Percentiles rank a stretch among this genome's conserved stretches.
These are phyloP conservation scores for Strobilomyces dryophilus DNA, from an alignment of 768 basidiomycete species.

Conservation along the genomic window DNA sequence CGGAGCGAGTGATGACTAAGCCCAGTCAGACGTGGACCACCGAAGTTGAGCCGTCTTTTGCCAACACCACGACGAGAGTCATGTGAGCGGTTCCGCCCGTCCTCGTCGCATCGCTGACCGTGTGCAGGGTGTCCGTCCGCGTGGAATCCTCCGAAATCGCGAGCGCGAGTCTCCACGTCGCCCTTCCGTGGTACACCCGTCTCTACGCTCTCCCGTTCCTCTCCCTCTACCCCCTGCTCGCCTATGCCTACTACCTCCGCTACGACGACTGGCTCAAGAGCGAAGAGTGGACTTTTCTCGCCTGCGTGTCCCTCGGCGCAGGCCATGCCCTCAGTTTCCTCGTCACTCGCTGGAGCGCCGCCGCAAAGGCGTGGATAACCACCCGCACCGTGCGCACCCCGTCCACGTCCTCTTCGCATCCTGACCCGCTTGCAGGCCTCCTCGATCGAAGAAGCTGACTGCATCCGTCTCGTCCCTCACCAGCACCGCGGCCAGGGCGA, in stretches of 20 bases:
- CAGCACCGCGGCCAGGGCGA: conserved; percentile 85
- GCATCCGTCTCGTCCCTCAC: conserved; percentile 77
- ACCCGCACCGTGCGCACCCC: conserved; percentile 57
- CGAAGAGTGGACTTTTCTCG: conserved; percentile 98
- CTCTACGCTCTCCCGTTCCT: conserved; percentile 76
- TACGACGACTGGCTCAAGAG: conserved; percentile 90
- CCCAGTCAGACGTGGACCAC: too few species aligned
- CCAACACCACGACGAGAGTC: conserved; percentile 8
- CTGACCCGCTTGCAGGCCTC: conserved; percentile 39
- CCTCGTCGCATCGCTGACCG: background rate
- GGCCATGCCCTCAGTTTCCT: conserved; percentile 92
- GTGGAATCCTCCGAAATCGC: conserved; percentile 68
- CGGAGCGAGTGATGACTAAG: too few species aligned
- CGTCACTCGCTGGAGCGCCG: conserved; percentile 84
- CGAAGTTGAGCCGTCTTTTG: background rate
- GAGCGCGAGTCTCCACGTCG: conserved; percentile 59
- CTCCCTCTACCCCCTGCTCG: conserved; percentile 76
- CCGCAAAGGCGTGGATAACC: conserved; percentile 74
- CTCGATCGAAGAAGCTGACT: conserved; percentile 68
- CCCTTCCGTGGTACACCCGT: conserved; percentile 65
- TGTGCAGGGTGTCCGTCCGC: conserved; percentile 39
- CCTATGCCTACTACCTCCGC: conserved; percentile 87
- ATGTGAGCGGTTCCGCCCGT: conserved; percentile 10
- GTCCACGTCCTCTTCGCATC: background rate
- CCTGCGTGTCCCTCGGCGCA: conserved; percentile 77